Percentiles rank a stretch among this genome's conserved stretches.
These are phyloP conservation scores for Suhomyces coccinellae DNA, from an alignment of 1,139 yeast species.

Conservation along the genomic window DNA sequence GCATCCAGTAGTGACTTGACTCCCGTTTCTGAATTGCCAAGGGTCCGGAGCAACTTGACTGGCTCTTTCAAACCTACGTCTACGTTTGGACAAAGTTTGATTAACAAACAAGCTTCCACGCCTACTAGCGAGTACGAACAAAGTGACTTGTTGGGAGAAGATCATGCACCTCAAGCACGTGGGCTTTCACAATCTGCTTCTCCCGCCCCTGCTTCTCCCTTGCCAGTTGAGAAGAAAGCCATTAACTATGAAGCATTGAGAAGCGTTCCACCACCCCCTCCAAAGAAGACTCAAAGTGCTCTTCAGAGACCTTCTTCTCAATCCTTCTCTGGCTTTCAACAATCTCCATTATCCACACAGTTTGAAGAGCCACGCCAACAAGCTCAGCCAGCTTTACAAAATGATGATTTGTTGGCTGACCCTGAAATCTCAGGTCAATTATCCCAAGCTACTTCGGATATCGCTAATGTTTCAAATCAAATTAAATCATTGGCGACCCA, in stretches of 20 bases:
- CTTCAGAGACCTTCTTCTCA: slow-evolving; percentile 6
- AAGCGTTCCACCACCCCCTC: slow-evolving; percentile 50
- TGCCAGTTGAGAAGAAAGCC: slow-evolving; percentile 18
- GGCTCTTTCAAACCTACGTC: slow-evolving; percentile 60
- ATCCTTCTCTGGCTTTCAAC: slow-evolving; percentile 4
- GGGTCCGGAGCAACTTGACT: slow-evolving; percentile 39
- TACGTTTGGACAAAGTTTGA: slow-evolving; percentile 62
- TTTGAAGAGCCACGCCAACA: slow-evolving; percentile 6
- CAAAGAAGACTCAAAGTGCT: slow-evolving; percentile 14
- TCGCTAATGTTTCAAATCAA: slow-evolving; percentile 86
- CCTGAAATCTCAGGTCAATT: slow-evolving; percentile 64
- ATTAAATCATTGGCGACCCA: slow-evolving; percentile 76
- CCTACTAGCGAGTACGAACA: slow-evolving; percentile 24
- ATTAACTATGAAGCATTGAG: slow-evolving; percentile 51
- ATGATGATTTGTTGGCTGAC: slow-evolving; percentile 58
- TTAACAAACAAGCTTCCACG: slow-evolving; percentile 29
- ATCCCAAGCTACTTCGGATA: slow-evolving; percentile 78
- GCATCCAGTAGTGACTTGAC: slow-evolving; percentile 39
- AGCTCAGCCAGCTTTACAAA: slow-evolving; percentile 15
- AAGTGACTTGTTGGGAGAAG: slow-evolving; percentile 32
- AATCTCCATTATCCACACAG: slow-evolving; percentile 6
- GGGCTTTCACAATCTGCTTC: slow-evolving; percentile 7
- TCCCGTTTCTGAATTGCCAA: slow-evolving; percentile 38
- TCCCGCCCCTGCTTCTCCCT: slow-evolving; percentile 7
- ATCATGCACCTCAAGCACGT: slow-evolving; percentile 16